phyloP scores from a whole-genome alignment of 371 early-diverging fungal genomes.

The Mucor lusitanicus region DNA sequence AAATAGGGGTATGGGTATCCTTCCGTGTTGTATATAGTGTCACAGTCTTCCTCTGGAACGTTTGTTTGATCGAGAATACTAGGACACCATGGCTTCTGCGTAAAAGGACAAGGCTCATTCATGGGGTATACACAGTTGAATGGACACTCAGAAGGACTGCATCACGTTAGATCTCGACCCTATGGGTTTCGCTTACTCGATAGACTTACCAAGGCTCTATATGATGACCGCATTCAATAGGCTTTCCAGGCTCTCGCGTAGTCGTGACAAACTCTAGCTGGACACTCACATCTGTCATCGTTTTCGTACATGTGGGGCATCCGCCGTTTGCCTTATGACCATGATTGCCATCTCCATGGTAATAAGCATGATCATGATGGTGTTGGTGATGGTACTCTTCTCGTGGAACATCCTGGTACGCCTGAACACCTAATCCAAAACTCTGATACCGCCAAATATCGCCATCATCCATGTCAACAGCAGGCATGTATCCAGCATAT shows the following conservation, averaged over 20 bases:
- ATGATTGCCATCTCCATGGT: neutral
- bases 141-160: conserved; percentile 31
- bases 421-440: neutral
- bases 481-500: too few species aligned
- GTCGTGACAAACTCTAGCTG: conserved; percentile 1
- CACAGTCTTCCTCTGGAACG: neutral
- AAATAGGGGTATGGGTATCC: conserved; percentile 1
- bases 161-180: neutral
- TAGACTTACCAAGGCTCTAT: conserved; percentile 3
- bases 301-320: neutral
- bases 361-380: neutral
- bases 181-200: neutral
- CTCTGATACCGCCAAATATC: neutral
- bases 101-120: conserved; percentile 24
- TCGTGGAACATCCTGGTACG: neutral
- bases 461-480: neutral
- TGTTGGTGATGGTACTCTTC: neutral
- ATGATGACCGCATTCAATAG: neutral
- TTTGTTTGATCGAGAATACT: neutral
- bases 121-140: conserved; percentile 23
- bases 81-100: conserved; percentile 6
- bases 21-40: neutral
- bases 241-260: neutral
- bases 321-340: neutral
- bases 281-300: neutral